These are phyloP conservation scores for Fusarium neocosmosporiellum DNA, from an alignment of 2,329 filamentous ascomycete genomes.

Conservation along the genomic window DNA sequence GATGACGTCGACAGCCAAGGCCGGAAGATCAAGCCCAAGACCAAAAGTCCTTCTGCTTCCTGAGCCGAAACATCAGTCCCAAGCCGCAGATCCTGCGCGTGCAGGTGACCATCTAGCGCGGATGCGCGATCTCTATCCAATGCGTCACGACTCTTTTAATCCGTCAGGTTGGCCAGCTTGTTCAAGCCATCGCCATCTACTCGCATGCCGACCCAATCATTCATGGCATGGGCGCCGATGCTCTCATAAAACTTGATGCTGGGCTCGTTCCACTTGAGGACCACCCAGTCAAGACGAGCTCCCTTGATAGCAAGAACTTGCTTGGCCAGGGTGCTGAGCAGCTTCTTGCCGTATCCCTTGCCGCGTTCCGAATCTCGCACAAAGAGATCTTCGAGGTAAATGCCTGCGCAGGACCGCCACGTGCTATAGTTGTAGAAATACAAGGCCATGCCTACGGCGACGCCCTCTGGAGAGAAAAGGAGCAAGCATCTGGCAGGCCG, in stretches of 20 bases:
- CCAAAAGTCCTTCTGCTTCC: background rate
- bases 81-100: background rate
- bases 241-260: constrained; percentile 88
- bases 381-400: constrained; percentile 95
- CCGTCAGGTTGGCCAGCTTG: constrained; percentile 64
- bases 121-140: background rate
- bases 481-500: constrained; percentile 82
- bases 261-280: constrained; percentile 92
- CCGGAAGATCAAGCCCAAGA: constrained; percentile 1
- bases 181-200: constrained; percentile 74
- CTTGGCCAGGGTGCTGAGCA: constrained; percentile 82
- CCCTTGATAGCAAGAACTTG: constrained; percentile 80
- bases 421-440: constrained; percentile 98
- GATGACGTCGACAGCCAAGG: constrained; percentile 54
- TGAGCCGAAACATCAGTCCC: background rate
- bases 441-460: constrained; percentile 79
- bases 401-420: constrained; percentile 86
- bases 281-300: constrained; percentile 86
- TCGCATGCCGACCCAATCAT: constrained; percentile 80
- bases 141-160: constrained; percentile 34
- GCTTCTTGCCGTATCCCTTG: constrained; percentile 80
- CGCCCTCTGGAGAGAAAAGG: constrained; percentile 62
- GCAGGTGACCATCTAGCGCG: background rate
- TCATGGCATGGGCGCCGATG: constrained; percentile 74
- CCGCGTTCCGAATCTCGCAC: constrained; percentile 77